Base-by-base conservation (phyloP, 1,284 basidiomycete genomes). In the Wolfiporia cocos region DNA sequence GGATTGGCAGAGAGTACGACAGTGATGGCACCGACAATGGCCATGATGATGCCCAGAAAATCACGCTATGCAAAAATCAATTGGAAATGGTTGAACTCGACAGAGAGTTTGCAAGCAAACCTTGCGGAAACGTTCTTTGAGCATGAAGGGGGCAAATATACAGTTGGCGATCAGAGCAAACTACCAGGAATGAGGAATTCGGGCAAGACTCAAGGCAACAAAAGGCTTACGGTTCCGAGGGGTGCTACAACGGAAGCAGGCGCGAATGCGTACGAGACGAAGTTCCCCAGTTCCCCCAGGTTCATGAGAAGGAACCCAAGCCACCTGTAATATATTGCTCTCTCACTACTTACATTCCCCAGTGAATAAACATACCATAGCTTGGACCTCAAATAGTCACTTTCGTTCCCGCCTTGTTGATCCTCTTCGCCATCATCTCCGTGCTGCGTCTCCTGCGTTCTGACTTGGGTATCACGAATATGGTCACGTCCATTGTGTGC, bases 191-290 rank as follows among this genome's bases (percentile, higher is more conserved):
- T 41, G n/a, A 14, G n/a, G 28, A 21, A 46, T 24, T 35, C 49
- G n/a, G n/a, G n/a, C n/a, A n/a, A n/a, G n/a, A n/a, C n/a, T n/a
- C n/a, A n/a, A n/a, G n/a, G n/a, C n/a, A n/a, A n/a, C n/a, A n/a
- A n/a, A n/a, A n/a, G n/a, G 69, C 82, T 68, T 54, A 93, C 91
- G 23, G 91, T 94, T 23, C 94, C 93, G 5, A 98, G 72, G 15
- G 94, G 95, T 1, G 95, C 94, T n/a, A 98, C 92, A 11, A 97
- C 71, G 17, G 86, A 91, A 6, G 94, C 93, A 3, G 95, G 94
- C 5, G 94, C 85, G 49, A 85, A 88, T 1, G 79, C 87, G 52
- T 92, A 97, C 1, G 88, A 87, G 42, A 92, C 76, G 50, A 97
- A 97, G 59, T 97, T 97, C 11, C 91, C 90, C 19, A 81, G 65